A percentile compares a stretch with the other conserved stretches of the same genome.
These are phyloP conservation scores for Ophiostoma ulmi DNA, from an alignment of 2,329 filamentous ascomycete genomes.

Conservation along the genomic window DNA sequence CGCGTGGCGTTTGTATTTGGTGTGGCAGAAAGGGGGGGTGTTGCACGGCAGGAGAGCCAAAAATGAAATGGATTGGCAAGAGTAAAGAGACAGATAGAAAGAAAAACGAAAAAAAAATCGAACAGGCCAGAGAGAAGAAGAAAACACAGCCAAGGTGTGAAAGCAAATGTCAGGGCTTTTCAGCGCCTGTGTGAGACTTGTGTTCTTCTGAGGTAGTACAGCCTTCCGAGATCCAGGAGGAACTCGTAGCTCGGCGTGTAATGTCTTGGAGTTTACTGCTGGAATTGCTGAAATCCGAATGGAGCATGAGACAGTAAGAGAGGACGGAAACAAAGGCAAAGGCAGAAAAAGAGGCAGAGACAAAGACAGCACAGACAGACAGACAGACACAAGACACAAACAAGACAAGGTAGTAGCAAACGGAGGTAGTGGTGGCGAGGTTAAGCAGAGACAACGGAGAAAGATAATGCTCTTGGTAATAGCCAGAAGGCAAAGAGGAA, in stretches of 20 bases:
- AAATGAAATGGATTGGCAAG: conserved; percentile 15
- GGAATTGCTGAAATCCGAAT: neutral
- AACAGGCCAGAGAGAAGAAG: conserved; percentile 11
- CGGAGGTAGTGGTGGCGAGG: neutral
- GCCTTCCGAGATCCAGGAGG: neutral
- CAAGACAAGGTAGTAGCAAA: neutral
- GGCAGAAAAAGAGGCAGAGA: neutral
- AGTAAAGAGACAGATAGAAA: neutral
- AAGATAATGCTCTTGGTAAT: neutral
- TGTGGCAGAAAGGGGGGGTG: conserved; percentile 23
- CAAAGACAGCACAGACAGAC: neutral
- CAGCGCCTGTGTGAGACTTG: conserved; percentile 17
- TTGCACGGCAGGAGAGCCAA: conserved; percentile 31
- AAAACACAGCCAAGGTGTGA: neutral
- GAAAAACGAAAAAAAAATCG: neutral
- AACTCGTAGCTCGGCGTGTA: neutral
- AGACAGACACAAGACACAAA: neutral
- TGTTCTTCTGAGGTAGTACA: conserved; percentile 19
- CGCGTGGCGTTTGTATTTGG: conserved; percentile 9
- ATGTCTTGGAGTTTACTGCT: conserved; percentile 10
- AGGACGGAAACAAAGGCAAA: neutral
- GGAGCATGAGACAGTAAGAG: neutral
- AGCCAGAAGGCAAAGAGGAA: neutral
- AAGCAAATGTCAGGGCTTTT: conserved; percentile 20
- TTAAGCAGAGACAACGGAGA: neutral